These are phyloP conservation scores for Candida silvicultrix DNA, from an alignment of 805 yeast species.

Conservation along the genomic window DNA sequence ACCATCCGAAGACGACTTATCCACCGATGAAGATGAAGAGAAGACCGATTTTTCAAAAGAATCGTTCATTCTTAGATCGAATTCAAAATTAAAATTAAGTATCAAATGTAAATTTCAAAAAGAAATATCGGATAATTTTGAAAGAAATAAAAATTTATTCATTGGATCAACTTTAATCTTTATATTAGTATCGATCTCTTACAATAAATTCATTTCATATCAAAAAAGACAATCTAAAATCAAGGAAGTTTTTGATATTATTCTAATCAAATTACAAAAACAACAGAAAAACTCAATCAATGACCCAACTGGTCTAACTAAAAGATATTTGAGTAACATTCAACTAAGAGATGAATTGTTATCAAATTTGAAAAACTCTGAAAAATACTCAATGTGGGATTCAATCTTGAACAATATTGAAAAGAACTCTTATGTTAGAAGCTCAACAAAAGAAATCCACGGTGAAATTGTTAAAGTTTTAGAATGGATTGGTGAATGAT, in stretches of 20 bases:
- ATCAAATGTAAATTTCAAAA: slow-evolving; percentile 50
- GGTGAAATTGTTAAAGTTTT: slow-evolving; percentile 87
- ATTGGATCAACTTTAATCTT: slow-evolving; percentile 9
- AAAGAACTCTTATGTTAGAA: slow-evolving; percentile 56
- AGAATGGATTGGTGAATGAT: slow-evolving; percentile 63
- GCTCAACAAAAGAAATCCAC: slow-evolving; percentile 60
- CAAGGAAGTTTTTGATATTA: slow-evolving; percentile 39
- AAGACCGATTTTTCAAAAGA: slow-evolving; percentile 29
- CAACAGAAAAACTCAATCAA: slow-evolving; percentile 31
- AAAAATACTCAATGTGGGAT: slow-evolving; percentile 51
- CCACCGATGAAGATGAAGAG: slow-evolving; percentile 33
- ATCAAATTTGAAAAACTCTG: slow-evolving; percentile 21
- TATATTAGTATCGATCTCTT: slow-evolving; percentile 16
- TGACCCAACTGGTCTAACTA: slow-evolving; percentile 30
- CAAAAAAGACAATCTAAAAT: slow-evolving; percentile 35
- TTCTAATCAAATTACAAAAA: slow-evolving; percentile 42
- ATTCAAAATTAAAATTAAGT: slow-evolving; percentile 59
- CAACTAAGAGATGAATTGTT: slow-evolving; percentile 67
- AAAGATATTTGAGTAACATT: slow-evolving; percentile 54
- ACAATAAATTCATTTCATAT: slow-evolving; percentile 30
- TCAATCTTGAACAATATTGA: slow-evolving; percentile 50
- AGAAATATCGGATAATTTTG: slow-evolving; percentile 36
- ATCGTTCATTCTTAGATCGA: slow-evolving; percentile 56
- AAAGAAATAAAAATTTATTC: slow-evolving; percentile 18
- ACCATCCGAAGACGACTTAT: slow-evolving; percentile 30